phyloP scores from a whole-genome alignment of 2,329 filamentous ascomycete species.

The Bipolaris gigantea region DNA sequence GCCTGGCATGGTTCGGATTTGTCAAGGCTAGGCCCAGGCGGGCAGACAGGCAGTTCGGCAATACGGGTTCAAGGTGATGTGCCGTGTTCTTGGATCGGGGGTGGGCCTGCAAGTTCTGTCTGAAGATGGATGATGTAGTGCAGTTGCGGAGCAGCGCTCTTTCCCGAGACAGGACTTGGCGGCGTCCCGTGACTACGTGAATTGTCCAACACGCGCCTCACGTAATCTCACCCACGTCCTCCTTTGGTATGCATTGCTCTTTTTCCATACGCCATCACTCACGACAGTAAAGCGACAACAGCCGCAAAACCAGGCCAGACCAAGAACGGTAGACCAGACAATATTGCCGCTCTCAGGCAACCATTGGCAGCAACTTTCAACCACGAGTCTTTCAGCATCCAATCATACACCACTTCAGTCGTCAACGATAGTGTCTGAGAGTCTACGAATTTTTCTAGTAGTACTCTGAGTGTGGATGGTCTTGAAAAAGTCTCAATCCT shows the following conservation, averaged over 20 bases:
- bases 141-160: slow-evolving; percentile 13
- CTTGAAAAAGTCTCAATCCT: neutral
- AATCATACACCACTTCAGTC: slow-evolving; percentile 7
- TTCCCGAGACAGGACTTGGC: slow-evolving; percentile 21
- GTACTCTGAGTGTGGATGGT: neutral
- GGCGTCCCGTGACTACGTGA: slow-evolving; percentile 29
- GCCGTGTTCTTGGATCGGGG: neutral
- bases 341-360: neutral
- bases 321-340: neutral
- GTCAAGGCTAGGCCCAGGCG: neutral
- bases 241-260: neutral
- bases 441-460: neutral
- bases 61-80: neutral
- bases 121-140: slow-evolving; percentile 8
- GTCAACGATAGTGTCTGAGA: neutral
- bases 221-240: slow-evolving; percentile 6
- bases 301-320: neutral
- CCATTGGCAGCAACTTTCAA: neutral
- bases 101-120: neutral
- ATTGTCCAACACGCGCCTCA: slow-evolving; percentile 19
- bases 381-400: neutral
- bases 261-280: neutral
- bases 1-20: slow-evolving; percentile 46
- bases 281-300: neutral
- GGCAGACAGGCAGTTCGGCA: neutral